A percentile compares a stretch with the other conserved stretches of the same genome.
These are phyloP conservation scores for Yamadazyma takamatsuzukensis DNA, from an alignment of 805 yeast genomes.

Conservation along the genomic window DNA sequence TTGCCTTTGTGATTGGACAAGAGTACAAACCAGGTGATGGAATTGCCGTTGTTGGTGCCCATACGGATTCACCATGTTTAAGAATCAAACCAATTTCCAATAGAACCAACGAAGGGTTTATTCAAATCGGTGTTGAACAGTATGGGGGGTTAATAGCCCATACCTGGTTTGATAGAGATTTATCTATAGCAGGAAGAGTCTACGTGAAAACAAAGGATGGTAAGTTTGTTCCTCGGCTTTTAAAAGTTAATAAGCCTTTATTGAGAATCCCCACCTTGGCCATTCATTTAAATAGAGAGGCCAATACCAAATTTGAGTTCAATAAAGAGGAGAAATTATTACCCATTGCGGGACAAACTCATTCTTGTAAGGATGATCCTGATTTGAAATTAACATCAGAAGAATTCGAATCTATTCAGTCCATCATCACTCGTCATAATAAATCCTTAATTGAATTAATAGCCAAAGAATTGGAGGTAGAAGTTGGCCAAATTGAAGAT, in stretches of 20 bases:
- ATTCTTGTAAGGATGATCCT: conserved; percentile 49
- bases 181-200: conserved; percentile 89
- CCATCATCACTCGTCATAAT: conserved; percentile 73
- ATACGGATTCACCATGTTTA: conserved; percentile 90
- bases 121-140: conserved; percentile 88
- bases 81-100: conserved; percentile 86
- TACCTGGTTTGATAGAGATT: conserved; percentile 94
- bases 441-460: conserved; percentile 63
- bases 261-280: conserved; percentile 93
- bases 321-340: conserved; percentile 82
- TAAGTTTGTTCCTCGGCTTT: conserved; percentile 57
- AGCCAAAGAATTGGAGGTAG: conserved; percentile 59
- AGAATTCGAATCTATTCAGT: conserved; percentile 62
- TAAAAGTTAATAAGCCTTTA: conserved; percentile 79
- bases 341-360: conserved; percentile 73
- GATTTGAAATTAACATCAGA: conserved; percentile 44
- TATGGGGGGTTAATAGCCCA: conserved; percentile 98
- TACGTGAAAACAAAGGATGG: conserved; percentile 47
- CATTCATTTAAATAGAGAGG: conserved; percentile 80
- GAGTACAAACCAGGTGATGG: conserved; percentile 75
- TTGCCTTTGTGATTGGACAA: conserved; percentile 82
- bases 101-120: conserved; percentile 65
- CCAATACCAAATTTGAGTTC: conserved; percentile 76
- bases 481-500: conserved; percentile 67
- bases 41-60: conserved; percentile 89